phyloP scores from a whole-genome alignment of 176 grass and related monocot species.

The Juncus effusus region DNA sequence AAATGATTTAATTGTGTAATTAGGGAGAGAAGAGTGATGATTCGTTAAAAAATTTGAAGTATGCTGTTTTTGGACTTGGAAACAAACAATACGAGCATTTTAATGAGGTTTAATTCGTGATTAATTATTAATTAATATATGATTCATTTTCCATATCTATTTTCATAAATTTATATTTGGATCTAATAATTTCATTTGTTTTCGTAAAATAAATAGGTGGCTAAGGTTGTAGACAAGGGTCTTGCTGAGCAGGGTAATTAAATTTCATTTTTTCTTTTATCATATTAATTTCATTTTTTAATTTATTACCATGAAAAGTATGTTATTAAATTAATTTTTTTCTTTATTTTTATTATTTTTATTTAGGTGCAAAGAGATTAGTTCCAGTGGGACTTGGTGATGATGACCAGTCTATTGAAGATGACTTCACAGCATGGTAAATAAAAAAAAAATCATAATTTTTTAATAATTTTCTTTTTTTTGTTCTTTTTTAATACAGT shows the following conservation, averaged over 20 bases:
- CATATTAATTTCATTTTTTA: conserved; percentile 2
- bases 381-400: conserved; percentile 82
- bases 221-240: conserved; percentile 65
- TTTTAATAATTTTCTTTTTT: background rate
- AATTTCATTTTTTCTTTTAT: conserved; percentile 2
- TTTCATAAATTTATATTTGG: conserved; percentile 8
- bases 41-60: conserved; percentile 81
- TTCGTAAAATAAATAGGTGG: conserved; percentile 55
- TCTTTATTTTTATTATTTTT: conserved; percentile 17
- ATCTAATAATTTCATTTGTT: conserved; percentile 20
- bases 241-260: conserved; percentile 65
- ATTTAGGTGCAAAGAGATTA: conserved; percentile 75
- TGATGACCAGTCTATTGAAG: conserved; percentile 97
- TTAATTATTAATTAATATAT: background rate
- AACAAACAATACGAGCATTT: conserved; percentile 98
- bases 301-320: too few relatives aligned
- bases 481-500: background rate
- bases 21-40: conserved; percentile 68
- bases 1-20: background rate
- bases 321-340: background rate
- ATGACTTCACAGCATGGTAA: conserved; percentile 89
- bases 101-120: conserved; percentile 55
- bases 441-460: too few relatives aligned
- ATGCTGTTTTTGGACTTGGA: conserved; percentile 81
- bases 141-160: background rate